Evolutionary conservation across 257 asterid genomes (phyloP).

Genomic region (Avicennia marina): DNA sequence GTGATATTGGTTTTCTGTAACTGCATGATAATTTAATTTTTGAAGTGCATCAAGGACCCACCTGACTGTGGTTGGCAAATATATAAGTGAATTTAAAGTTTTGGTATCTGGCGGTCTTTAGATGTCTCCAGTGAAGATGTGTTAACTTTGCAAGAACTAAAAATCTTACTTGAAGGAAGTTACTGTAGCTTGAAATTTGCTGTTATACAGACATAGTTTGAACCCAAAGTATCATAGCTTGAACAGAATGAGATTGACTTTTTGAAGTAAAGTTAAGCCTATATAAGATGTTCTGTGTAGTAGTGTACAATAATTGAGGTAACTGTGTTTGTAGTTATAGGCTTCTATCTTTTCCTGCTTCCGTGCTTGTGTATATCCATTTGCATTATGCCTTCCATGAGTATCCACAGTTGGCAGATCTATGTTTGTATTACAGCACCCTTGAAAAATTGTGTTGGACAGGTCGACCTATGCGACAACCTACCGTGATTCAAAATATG

Average conservation of each 20-base stretch:
- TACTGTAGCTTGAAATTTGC: slow-evolving; percentile 13
- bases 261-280: no score
- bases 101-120: neutral
- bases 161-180: neutral
- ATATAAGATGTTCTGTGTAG: no score
- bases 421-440: slow-evolving; percentile 1
- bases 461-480: slow-evolving; percentile 98
- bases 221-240: no score
- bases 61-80: no score
- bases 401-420: neutral
- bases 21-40: no score
- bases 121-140: neutral
- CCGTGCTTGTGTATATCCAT: neutral
- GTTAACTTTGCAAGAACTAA: neutral
- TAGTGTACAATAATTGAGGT: no score
- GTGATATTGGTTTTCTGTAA: neutral
- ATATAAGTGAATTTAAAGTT: no score
- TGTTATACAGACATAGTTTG: no score
- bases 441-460: slow-evolving; percentile 19
- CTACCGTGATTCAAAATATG: slow-evolving; percentile 84
- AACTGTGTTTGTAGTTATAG: no score
- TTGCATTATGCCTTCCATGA: neutral
- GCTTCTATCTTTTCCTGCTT: no score
- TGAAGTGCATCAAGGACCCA: no score
- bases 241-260: no score